These are phyloP conservation scores for Saposhnikovia divaricata DNA, from an alignment of 129 eudicot species.

Conservation along the genomic window DNA sequence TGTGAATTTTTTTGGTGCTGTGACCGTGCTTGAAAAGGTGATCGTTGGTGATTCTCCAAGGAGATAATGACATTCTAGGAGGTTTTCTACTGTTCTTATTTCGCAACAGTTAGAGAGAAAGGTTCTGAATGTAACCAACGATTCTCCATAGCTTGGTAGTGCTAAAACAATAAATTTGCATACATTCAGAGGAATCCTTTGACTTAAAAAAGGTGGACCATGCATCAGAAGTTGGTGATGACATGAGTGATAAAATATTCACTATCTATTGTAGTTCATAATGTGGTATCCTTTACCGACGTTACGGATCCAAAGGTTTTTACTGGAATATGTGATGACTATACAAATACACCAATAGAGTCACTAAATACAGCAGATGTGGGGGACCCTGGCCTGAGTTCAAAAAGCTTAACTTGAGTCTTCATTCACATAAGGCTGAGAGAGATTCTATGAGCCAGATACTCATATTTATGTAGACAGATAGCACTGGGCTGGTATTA, in stretches of 20 bases:
- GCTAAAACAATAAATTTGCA: not conserved
- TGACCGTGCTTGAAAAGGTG: conserved; percentile 51
- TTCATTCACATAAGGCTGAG: conserved; percentile 87
- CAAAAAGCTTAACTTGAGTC: conserved; percentile 58
- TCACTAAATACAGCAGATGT: conserved; percentile 31
- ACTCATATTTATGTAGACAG: conserved; percentile 66
- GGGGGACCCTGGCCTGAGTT: conserved; percentile 65
- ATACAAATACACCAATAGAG: conserved; percentile 44
- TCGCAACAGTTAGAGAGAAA: not conserved
- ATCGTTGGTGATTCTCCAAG: not conserved
- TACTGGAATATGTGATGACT: conserved; percentile 40
- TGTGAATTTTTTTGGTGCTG: not conserved
- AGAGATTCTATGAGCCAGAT: conserved; percentile 83
- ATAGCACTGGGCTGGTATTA: conserved; percentile 68
- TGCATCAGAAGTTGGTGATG: conserved; percentile 66
- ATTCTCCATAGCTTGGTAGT: not conserved
- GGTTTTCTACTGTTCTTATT: not conserved
- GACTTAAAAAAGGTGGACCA: conserved; percentile 47
- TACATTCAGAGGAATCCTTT: conserved; percentile 25
- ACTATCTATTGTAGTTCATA: conserved; percentile 57
- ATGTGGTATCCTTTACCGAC: conserved; percentile 25
- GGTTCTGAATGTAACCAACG: not conserved
- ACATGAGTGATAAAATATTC: conserved; percentile 61
- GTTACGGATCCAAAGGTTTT: conserved; percentile 40
- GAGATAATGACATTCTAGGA: not conserved